Evolutionary conservation across 164 flowering plant genomes (phyloP), one percentile per base, ranked within the genome.

Genomic region (Amborella trichopoda): DNA sequence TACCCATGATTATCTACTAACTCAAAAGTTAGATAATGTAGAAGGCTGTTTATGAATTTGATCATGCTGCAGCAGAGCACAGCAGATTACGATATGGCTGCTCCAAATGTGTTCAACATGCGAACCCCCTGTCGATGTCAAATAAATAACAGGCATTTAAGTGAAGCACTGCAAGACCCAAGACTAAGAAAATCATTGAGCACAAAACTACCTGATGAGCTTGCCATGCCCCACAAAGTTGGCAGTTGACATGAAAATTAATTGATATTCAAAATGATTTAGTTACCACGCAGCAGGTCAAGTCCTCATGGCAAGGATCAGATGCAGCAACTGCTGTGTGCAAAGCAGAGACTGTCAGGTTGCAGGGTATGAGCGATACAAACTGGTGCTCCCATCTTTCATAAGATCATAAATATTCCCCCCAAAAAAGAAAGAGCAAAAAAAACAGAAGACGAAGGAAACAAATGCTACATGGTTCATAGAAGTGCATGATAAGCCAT

Each of bases 161-260:
- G n/a, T 2, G 30, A 14, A 30, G 2, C 2, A 28, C 34, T 44
- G 21, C 22, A 9, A n/a, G n/a, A n/a, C n/a, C n/a, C n/a, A n/a
- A n/a, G n/a, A n/a, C n/a, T n/a, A n/a, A n/a, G 23, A 40, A 23
- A 52, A 60, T 43, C 33, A 55, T 32, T 46, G 11, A 53, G 11
- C 12, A n/a, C n/a, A n/a, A n/a, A n/a, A n/a, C n/a, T 71, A 87
- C 99, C 59, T 91, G 99, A 76, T 87, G 99, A 44, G 73, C 62
- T 73, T 91, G 99, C 96, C 99, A 91, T 54, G 95, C 98, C 53
- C 73, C 93, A 68, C 90, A 80, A 52, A 87, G 94, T 56, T 84
- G 95, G 50, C 99, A 80, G 40, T 76, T 73, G 23, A 91, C 95
- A 68, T 91, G 89, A 91, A 91, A 49, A 91, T 76, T 64, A 91